Percentiles rank a stretch among this genome's conserved stretches.
Conservation (phyloP, 148 eudicot genomes). For the Rhododendron henanense region DNA sequence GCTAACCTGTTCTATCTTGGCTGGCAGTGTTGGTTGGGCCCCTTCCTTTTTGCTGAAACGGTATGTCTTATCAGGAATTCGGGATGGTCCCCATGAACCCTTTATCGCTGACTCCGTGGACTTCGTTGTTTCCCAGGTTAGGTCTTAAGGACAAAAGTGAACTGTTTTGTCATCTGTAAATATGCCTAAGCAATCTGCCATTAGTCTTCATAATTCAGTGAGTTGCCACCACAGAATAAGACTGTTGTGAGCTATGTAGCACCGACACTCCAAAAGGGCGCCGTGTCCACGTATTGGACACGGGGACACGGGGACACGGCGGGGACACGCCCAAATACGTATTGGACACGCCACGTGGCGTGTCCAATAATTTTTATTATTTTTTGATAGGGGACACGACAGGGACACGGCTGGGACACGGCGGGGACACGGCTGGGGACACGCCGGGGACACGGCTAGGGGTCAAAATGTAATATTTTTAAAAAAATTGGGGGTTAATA, state of each 20-base stretch:
- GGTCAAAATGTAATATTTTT: too few species aligned
- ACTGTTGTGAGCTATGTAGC: background rate
- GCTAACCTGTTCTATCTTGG: conserved; percentile 14
- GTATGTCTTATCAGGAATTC: conserved; percentile 81
- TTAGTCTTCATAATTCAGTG: background rate
- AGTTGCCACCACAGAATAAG: background rate
- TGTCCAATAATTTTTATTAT: too few species aligned
- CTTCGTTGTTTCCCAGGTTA: conserved; percentile 96
- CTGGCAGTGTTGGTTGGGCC: conserved; percentile 87
- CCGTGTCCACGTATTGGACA: too few species aligned
- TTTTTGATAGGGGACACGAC: too few species aligned
- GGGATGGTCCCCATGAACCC: conserved; percentile 95
- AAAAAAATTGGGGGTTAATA: too few species aligned
- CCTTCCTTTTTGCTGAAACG: conserved; percentile 93
- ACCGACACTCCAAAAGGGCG: too few species aligned
- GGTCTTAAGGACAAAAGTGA: background rate
- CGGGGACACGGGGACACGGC: too few species aligned
- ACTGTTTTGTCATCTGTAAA: background rate
- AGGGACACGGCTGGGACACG: too few species aligned
- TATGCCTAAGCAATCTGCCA: background rate
- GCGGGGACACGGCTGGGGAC: too few species aligned
- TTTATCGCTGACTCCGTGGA: conserved; percentile 98
- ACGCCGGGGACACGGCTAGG: too few species aligned
- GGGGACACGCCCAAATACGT: too few species aligned
- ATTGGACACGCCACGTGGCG: too few species aligned